Evolutionary conservation across 2,329 filamentous ascomycete genomes (phyloP).

Genomic region (Fusarium sp.): DNA sequence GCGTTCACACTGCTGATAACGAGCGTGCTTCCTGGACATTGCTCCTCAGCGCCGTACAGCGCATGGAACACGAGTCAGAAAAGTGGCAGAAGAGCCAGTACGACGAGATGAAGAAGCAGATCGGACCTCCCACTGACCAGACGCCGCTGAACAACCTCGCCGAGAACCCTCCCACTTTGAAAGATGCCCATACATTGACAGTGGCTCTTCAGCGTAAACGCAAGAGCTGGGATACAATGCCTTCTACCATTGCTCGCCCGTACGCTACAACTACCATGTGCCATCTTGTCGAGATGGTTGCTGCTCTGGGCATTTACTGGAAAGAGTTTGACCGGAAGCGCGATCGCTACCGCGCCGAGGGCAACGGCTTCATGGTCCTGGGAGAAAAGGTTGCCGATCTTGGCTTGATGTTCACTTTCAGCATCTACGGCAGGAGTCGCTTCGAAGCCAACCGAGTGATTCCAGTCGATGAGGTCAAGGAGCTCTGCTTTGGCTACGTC

Average conservation of each 20-base stretch:
- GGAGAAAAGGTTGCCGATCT: constrained; percentile 61
- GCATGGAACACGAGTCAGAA: constrained; percentile 61
- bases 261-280: constrained; percentile 68
- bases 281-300: constrained; percentile 66
- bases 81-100: constrained; percentile 58
- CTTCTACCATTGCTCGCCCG: constrained; percentile 58
- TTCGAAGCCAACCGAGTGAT: constrained; percentile 65
- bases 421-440: constrained; percentile 60
- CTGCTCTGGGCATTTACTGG: constrained; percentile 68
- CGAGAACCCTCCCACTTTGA: constrained; percentile 39
- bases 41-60: constrained; percentile 62
- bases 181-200: constrained; percentile 54
- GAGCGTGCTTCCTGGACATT: constrained; percentile 67
- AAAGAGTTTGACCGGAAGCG: constrained; percentile 65
- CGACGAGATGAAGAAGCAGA: constrained; percentile 34
- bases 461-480: constrained; percentile 64
- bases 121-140: constrained; percentile 34
- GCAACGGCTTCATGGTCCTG: constrained; percentile 65
- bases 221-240: constrained; percentile 66
- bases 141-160: constrained; percentile 37
- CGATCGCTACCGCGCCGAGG: constrained; percentile 66
- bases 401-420: constrained; percentile 67
- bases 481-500: constrained; percentile 67
- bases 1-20: constrained; percentile 67
- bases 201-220: constrained; percentile 61